These are phyloP conservation scores for Xylaria hypoxylon DNA, from an alignment of 2,329 filamentous ascomycete genomes.

Conservation along the genomic window DNA sequence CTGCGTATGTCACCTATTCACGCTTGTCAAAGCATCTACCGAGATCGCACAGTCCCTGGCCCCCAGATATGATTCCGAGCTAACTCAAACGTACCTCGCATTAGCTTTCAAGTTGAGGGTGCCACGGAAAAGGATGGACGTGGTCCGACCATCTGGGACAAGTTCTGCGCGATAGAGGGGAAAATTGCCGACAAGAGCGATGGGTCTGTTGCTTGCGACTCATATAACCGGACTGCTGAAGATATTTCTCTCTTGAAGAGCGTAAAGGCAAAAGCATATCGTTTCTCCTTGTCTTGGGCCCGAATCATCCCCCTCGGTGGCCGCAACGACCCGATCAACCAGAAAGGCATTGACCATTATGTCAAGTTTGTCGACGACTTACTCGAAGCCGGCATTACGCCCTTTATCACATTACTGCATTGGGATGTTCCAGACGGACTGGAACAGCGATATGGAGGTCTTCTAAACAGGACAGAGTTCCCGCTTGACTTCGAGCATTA, in stretches of 20 bases:
- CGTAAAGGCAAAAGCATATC: constrained; percentile 79
- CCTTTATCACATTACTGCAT: constrained; percentile 86
- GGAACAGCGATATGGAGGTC: constrained; percentile 83
- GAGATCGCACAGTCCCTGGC: background rate
- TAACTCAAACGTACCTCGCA: constrained; percentile 40
- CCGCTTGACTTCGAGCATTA: constrained; percentile 84
- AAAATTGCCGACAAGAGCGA: constrained; percentile 84
- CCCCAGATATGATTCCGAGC: constrained; percentile 5
- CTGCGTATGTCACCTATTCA: constrained; percentile 64
- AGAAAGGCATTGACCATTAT: constrained; percentile 82
- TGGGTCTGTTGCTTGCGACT: constrained; percentile 85
- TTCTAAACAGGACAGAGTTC: constrained; percentile 85
- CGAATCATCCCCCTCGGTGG: constrained; percentile 89
- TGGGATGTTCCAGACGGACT: constrained; percentile 87
- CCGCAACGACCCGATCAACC: constrained; percentile 83
- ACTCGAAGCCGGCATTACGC: constrained; percentile 78
- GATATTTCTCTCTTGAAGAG: constrained; percentile 83
- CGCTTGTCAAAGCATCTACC: constrained; percentile 5
- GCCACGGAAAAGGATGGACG: constrained; percentile 79
- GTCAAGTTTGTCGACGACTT: constrained; percentile 82
- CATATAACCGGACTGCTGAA: constrained; percentile 81
- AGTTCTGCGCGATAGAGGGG: constrained; percentile 82
- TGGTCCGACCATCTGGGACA: constrained; percentile 88
- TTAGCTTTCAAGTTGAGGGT: constrained; percentile 89
- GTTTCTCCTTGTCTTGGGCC: constrained; percentile 87